phyloP scores from a whole-genome alignment of 2,329 filamentous ascomycete genomes.

The Fusarium guadeloupense region DNA sequence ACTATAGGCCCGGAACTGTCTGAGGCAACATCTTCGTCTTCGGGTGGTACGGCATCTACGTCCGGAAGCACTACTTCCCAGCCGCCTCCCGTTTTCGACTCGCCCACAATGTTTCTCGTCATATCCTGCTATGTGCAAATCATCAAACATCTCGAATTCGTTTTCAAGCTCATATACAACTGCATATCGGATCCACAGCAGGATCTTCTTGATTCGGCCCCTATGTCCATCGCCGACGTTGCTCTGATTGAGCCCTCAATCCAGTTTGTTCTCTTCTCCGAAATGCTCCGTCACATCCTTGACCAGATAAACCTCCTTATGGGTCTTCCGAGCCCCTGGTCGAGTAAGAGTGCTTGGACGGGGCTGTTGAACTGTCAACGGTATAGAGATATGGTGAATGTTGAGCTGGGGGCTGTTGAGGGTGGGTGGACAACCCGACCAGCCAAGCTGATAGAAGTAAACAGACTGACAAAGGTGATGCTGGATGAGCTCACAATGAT shows the following conservation, averaged over 20 bases:
- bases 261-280: slow-evolving; percentile 44
- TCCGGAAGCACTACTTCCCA: neutral
- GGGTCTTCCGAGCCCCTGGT: slow-evolving; percentile 39
- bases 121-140: slow-evolving; percentile 46
- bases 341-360: slow-evolving; percentile 38
- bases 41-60: neutral
- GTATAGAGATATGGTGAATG: slow-evolving; percentile 39
- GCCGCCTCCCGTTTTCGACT: slow-evolving; percentile 33
- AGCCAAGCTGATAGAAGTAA: slow-evolving; percentile 29
- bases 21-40: neutral
- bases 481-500: slow-evolving; percentile 39
- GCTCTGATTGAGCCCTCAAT: slow-evolving; percentile 38
- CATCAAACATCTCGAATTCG: slow-evolving; percentile 39
- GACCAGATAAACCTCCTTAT: slow-evolving; percentile 42
- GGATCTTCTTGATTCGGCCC: slow-evolving; percentile 27
- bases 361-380: slow-evolving; percentile 34
- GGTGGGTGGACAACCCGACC: slow-evolving; percentile 38
- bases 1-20: slow-evolving; percentile 4
- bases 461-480: slow-evolving; percentile 29
- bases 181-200: slow-evolving; percentile 18
- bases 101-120: slow-evolving; percentile 42
- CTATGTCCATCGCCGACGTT: slow-evolving; percentile 40
- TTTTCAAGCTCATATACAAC: slow-evolving; percentile 33
- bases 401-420: slow-evolving; percentile 40
- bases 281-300: slow-evolving; percentile 41